These are phyloP conservation scores for Macrolepiota albuminosa DNA, from an alignment of 768 basidiomycete genomes.

Conservation along the genomic window DNA sequence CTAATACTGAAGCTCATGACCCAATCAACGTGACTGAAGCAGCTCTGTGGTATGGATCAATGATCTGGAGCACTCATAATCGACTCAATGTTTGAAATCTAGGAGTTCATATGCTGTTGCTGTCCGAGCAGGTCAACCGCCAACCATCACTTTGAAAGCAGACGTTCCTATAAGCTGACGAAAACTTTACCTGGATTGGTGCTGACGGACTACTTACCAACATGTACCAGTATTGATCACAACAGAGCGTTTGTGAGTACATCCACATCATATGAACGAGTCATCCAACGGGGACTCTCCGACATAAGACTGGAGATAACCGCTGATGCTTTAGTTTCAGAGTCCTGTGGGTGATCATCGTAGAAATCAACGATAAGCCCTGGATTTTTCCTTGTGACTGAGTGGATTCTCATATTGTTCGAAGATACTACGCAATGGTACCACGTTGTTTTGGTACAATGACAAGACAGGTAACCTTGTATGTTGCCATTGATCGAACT, in stretches of 20 bases:
- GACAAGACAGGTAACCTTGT: too few species aligned
- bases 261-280: too few species aligned
- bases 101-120: slow-evolving; percentile 48
- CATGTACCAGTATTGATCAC: slow-evolving; percentile 36
- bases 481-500: too few species aligned
- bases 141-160: slow-evolving; percentile 54
- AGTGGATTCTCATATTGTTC: not conserved
- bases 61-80: not conserved
- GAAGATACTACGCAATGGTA: too few species aligned
- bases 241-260: slow-evolving; percentile 29
- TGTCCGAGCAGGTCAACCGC: slow-evolving; percentile 48
- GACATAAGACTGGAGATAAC: not conserved
- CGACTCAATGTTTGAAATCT: not conserved
- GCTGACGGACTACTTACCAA: slow-evolving; percentile 41
- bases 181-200: slow-evolving; percentile 38
- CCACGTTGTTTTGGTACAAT: too few species aligned
- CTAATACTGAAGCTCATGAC: slow-evolving; percentile 19
- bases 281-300: not conserved
- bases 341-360: not conserved
- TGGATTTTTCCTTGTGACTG: not conserved
- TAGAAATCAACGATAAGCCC: not conserved
- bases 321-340: not conserved
- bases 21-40: slow-evolving; percentile 57
- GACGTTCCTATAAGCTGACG: slow-evolving; percentile 1
- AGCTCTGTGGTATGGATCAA: slow-evolving; percentile 22